A percentile compares a stretch with the other conserved stretches of the same genome.
Conservation (phyloP, 164 flowering plant genomes). For the Liriodendron chinense region DNA sequence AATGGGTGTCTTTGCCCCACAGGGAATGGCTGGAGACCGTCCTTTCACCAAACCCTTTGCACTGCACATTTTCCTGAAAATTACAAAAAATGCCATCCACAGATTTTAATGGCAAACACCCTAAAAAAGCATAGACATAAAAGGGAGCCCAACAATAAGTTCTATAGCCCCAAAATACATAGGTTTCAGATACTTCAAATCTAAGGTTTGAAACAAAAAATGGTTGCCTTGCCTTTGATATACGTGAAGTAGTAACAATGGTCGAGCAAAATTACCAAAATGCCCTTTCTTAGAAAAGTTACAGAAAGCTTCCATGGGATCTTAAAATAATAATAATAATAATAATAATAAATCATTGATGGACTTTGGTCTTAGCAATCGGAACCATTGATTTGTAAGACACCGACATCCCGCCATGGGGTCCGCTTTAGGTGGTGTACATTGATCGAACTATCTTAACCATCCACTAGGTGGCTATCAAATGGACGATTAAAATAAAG, state of each 20-base stretch:
- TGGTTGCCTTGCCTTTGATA: too few relatives aligned
- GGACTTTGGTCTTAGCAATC: not conserved
- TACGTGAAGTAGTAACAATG: too few relatives aligned
- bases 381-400: not conserved
- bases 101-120: too few relatives aligned
- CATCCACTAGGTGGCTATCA: too few relatives aligned
- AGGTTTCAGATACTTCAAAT: not conserved
- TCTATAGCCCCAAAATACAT: not conserved
- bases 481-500: too few relatives aligned
- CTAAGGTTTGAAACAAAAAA: not conserved
- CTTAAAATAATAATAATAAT: too few relatives aligned
- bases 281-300: not conserved
- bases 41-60: constrained; percentile 33
- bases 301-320: not conserved
- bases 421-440: too few relatives aligned
- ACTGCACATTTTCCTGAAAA: constrained; percentile 39
- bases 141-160: not conserved
- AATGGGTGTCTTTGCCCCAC: constrained; percentile 27
- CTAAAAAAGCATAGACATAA: too few relatives aligned
- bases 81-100: not conserved
- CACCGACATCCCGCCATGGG: too few relatives aligned
- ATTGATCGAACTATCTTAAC: too few relatives aligned
- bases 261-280: too few relatives aligned
- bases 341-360: not conserved
- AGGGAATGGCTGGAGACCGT: constrained; percentile 34